Base-by-base conservation (phyloP, 106 monocot genomes). In the Cymbidium sinense region DNA sequence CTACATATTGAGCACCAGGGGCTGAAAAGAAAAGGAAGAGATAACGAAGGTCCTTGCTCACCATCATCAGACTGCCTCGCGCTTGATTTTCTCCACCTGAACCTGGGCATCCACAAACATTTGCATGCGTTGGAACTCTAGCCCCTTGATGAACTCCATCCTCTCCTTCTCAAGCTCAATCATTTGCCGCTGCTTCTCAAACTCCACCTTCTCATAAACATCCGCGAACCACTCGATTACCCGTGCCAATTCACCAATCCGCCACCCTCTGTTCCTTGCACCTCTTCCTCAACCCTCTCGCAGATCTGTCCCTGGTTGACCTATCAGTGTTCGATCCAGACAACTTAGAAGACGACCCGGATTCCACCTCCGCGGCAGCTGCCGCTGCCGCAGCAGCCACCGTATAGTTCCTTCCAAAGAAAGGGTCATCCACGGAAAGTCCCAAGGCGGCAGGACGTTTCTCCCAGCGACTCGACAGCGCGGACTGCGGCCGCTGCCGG, bases 91-190 rank as follows among this genome's bases (percentile, higher is more conserved):
- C 78, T 81, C 82, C 15, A 92, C 58, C 85, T 95, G 82, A 15
- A 95, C 84, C 82, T 90, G 87, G 13, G 83, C 82, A 51, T 95
- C 95, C 37, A 90, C 88, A 43, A 92, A 85, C 51, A 88, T 85
- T 83, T 95, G 93, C 93, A 96, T 96, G 70, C 91, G 43, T 79
- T 93, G 91, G 82, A 89, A 83, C 79, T 96, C 96, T 31, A 96
- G 82, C 39, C 83, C 86, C 83, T 93, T 93, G 37, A 87, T 77
- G 52, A 96, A 91, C 83, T 99, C 92, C 94, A 99, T 99, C 81
- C 90, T 54, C 87, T 99, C 92, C 90, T 84, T 92, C 88, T 99
- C 98, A 75, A 99, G 83, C 67, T 99, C 90, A 76, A 92, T 78
- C 88, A 94, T 84, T 55, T 99, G 88, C 62, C 81, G 31, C 83